Conservation (phyloP, 2,329 filamentous ascomycete genomes). For the Colletotrichum magnum region DNA sequence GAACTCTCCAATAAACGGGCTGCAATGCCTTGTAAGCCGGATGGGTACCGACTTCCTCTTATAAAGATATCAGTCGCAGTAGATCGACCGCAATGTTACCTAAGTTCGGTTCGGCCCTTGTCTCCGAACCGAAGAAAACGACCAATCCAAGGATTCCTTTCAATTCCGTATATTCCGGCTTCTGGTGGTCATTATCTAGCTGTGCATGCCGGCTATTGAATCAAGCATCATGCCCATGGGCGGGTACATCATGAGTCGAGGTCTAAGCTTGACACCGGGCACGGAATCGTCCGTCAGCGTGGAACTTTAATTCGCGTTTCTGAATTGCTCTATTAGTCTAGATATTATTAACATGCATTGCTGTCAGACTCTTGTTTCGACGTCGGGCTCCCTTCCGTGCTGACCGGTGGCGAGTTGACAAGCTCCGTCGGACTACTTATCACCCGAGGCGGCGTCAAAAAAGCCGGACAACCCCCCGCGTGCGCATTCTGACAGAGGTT, state of each 20-base stretch:
- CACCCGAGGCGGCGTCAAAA: not conserved
- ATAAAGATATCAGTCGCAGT: no score
- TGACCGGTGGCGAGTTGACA: not conserved
- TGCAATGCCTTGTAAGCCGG: no score
- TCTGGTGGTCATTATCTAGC: not conserved
- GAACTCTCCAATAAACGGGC: no score
- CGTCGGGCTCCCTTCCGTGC: not conserved
- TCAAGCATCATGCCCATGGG: no score
- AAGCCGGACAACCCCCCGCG: not conserved
- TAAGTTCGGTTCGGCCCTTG: not conserved
- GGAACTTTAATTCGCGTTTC: no score
- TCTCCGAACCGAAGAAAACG: not conserved
- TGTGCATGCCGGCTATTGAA: not conserved
- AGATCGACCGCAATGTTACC: not conserved
- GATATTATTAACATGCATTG: not conserved
- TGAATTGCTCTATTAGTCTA: no score
- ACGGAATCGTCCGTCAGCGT: no score
- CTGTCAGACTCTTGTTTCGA: not conserved
- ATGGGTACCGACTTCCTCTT: no score
- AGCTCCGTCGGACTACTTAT: not conserved
- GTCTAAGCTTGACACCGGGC: no score
- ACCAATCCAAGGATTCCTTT: not conserved
- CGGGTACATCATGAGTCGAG: no score
- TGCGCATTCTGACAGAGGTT: constrained; percentile 11
- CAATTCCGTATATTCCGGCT: not conserved